phyloP scores from a whole-genome alignment of 352 stramenopile species.

The Saprolegnia parasitica region DNA sequence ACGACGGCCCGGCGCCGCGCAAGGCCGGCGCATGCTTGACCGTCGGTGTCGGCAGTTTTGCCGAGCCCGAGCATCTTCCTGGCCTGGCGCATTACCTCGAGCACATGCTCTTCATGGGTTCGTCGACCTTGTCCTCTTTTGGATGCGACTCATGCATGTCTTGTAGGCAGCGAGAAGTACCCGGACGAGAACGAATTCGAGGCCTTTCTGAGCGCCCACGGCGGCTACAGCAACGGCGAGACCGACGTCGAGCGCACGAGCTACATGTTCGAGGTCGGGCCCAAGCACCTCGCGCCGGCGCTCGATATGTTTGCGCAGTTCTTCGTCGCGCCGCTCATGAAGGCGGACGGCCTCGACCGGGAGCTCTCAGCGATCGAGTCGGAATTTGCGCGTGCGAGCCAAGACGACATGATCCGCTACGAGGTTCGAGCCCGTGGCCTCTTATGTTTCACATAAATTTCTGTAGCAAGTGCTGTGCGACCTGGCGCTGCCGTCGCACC shows the following conservation, averaged over 20 bases:
- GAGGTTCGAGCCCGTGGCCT: conserved; percentile 2
- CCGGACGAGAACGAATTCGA: conserved; percentile 93
- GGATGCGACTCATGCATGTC: background rate
- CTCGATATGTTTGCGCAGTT: conserved; percentile 94
- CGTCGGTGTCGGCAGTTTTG: conserved; percentile 65
- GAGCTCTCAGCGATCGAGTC: conserved; percentile 85
- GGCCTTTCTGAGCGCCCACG: conserved; percentile 79
- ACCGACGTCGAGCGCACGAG: conserved; percentile 91
- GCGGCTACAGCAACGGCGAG: conserved; percentile 88
- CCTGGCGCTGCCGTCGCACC: conserved; percentile 45
- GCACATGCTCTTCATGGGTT: conserved; percentile 96
- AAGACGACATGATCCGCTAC: conserved; percentile 61
- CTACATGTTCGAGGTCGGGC: conserved; percentile 91
- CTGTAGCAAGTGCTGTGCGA: conserved; percentile 75
- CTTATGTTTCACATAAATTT: conserved; percentile 11
- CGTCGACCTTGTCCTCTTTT: conserved; percentile 9
- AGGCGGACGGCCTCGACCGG: conserved; percentile 66
- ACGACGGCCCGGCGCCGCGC: conserved; percentile 30
- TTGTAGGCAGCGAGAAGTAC: conserved; percentile 80
- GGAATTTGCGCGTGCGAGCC: conserved; percentile 77
- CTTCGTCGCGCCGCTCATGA: conserved; percentile 88
- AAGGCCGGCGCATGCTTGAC: conserved; percentile 60
- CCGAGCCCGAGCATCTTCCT: conserved; percentile 59
- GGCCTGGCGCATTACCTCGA: conserved; percentile 90
- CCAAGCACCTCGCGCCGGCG: conserved; percentile 51